These are phyloP conservation scores for Ganoderma lucidum DNA, from an alignment of 1,284 basidiomycete species.

Conservation along the genomic window DNA sequence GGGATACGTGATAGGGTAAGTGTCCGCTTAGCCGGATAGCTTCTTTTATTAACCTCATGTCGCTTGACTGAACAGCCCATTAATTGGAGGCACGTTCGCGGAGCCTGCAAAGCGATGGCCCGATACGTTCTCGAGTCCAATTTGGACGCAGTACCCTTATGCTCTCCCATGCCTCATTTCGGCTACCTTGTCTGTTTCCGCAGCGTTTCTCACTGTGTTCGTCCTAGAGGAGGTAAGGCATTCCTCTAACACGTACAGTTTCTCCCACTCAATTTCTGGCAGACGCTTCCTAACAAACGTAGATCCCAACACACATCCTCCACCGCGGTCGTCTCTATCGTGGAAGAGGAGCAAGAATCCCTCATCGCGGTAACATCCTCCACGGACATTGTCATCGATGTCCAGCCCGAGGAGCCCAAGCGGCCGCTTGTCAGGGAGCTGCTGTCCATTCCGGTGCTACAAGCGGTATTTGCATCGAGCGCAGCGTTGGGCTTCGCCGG, in stretches of 20 bases:
- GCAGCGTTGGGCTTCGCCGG: conserved; percentile 62
- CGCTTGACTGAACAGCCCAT: conserved; percentile 50
- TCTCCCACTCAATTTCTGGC: not conserved
- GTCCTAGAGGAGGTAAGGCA: conserved; percentile 62
- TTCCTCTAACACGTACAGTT: not conserved
- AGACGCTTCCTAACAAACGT: conserved; percentile 49
- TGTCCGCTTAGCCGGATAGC: not conserved
- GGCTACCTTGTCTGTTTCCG: conserved; percentile 37
- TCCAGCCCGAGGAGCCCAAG: conserved; percentile 22
- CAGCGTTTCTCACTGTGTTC: conserved; percentile 50
- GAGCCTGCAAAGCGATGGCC: conserved; percentile 60
- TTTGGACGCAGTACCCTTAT: conserved; percentile 63
- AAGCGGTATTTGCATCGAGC: conserved; percentile 61
- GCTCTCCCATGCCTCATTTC: conserved; percentile 64
- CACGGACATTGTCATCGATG: conserved; percentile 24
- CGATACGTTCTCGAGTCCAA: conserved; percentile 48
- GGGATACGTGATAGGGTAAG: conserved; percentile 66
- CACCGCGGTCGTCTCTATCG: conserved; percentile 18
- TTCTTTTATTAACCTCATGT: not conserved
- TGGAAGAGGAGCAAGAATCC: conserved; percentile 25
- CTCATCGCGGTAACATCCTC: conserved; percentile 24
- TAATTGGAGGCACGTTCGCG: conserved; percentile 68
- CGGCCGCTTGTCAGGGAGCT: conserved; percentile 43
- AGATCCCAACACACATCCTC: conserved; percentile 13
- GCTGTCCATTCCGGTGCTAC: conserved; percentile 60